These are phyloP conservation scores for Trichosporon sp. DNA, from an alignment of 1,284 basidiomycete species.

Conservation along the genomic window DNA sequence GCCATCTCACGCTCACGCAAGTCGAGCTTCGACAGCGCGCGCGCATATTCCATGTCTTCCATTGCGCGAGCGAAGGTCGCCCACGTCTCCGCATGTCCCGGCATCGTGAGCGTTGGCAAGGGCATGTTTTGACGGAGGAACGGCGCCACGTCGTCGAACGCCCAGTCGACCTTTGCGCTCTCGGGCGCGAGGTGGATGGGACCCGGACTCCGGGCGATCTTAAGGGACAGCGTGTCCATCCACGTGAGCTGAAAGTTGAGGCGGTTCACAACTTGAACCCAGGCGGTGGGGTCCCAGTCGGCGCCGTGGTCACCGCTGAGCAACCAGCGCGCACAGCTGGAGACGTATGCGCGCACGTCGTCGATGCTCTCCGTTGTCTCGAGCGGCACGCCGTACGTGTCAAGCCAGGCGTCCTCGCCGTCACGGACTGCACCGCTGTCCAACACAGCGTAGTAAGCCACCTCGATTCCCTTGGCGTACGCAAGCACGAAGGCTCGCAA, in stretches of 20 bases:
- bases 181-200: neutral
- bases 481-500: conserved; percentile 67
- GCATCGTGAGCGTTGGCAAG: conserved; percentile 59
- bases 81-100: conserved; percentile 57
- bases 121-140: conserved; percentile 70
- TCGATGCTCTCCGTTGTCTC: conserved; percentile 63
- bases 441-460: conserved; percentile 72
- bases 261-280: conserved; percentile 11
- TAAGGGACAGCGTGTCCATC: conserved; percentile 3
- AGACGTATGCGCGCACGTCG: conserved; percentile 59
- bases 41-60: neutral
- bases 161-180: conserved; percentile 9
- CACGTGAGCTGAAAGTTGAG: conserved; percentile 3
- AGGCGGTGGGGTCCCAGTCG: neutral
- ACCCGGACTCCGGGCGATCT: neutral
- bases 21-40: neutral
- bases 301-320: neutral
- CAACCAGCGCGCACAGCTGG: conserved; percentile 58
- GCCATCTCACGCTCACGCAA: conserved; percentile 2
- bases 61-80: conserved; percentile 48
- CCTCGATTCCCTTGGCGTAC: conserved; percentile 74
- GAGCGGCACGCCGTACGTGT: conserved; percentile 77
- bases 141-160: conserved; percentile 59
- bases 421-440: conserved; percentile 59
- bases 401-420: conserved; percentile 82